Base-by-base conservation (phyloP, 345 rosid species). In the Populus davidiana region DNA sequence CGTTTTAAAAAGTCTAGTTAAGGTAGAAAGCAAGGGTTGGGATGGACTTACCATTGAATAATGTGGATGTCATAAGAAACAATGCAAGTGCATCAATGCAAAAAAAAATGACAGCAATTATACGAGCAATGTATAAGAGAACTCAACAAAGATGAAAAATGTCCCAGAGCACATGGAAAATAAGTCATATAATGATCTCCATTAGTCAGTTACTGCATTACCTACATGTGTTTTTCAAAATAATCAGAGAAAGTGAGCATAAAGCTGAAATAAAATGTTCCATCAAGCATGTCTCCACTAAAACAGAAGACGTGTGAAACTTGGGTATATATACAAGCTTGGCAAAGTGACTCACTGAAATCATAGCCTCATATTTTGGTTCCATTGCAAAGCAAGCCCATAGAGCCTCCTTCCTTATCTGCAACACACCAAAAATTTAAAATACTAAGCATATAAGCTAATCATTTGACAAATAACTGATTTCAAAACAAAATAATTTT, bases 331-430 rank as follows among this genome's bases (percentile, higher is more conserved):
- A 7, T 18, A 16, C 2, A 17, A 49, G 47, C 35, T 43, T 29
- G 2, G 27, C 21, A 44, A 63, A 29, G 66, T 14, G 77, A 80
- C 91, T 81, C 69, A 95, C 98, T n/a, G 98, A 82, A 80, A 59
- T 92, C 91, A 95, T 86, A 66, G 96, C 96, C 83, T 95, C 98
- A 74, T 49, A 88, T 77, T 83, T 83, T n/a, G 99, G 98, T 54
- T 85, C 86, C 99, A 95, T 88, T 4, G 99, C 96, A 87, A 83
- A 89, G 85, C 94, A 87, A 77, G 98, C 92, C 97, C 97, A 93
- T 50, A 93, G 83, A 35, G 98, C 98, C 81, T 92, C 97, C 85
- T 95, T 93, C 86, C 99, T 85, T 69, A 91, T 89, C 99, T 95
- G 91, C 81, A 77, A n/a, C 35, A 75, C 70, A 56, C 43, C 63